Evolutionary conservation across 2,329 filamentous ascomycete species (phyloP).

Genomic region (Ophiostoma populinum): DNA sequence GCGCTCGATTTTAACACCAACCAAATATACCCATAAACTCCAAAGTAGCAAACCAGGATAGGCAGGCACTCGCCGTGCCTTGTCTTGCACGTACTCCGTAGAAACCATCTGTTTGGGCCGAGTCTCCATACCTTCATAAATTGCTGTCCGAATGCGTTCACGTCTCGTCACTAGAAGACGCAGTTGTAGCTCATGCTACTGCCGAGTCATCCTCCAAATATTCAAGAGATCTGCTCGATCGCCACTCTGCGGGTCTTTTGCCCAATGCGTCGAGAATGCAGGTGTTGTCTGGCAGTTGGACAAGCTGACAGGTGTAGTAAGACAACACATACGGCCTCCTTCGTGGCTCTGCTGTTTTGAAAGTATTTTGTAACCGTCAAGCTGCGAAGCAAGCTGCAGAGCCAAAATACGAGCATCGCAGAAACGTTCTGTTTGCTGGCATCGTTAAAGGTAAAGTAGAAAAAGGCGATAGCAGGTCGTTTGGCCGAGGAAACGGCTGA

Average conservation of each 20-base stretch:
- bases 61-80: too few relatives aligned
- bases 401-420: conserved; percentile 19
- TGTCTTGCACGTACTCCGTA: too few relatives aligned
- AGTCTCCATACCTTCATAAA: conserved; percentile 10
- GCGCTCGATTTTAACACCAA: too few relatives aligned
- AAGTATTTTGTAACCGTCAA: conserved; percentile 10
- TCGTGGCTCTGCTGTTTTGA: conserved; percentile 11
- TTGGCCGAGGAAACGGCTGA: too few relatives aligned
- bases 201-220: conserved; percentile 13
- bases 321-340: conserved; percentile 12
- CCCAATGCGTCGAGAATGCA: conserved; percentile 23
- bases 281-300: conserved; percentile 15
- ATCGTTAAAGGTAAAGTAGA: conserved; percentile 24
- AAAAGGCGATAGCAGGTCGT: conserved; percentile 19
- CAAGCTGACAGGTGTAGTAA: conserved; percentile 12
- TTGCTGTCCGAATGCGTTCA: conserved; percentile 16
- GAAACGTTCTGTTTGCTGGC: conserved; percentile 16
- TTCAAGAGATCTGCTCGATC: conserved; percentile 15
- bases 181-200: conserved; percentile 12
- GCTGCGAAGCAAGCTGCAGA: conserved; percentile 18
- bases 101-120: conserved; percentile 11
- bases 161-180: conserved; percentile 20
- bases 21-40: too few relatives aligned
- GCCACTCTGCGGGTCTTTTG: conserved; percentile 16
- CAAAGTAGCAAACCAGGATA: too few relatives aligned